Evolutionary conservation across 768 basidiomycete species (phyloP).

Genomic region (Trametes maxima): DNA sequence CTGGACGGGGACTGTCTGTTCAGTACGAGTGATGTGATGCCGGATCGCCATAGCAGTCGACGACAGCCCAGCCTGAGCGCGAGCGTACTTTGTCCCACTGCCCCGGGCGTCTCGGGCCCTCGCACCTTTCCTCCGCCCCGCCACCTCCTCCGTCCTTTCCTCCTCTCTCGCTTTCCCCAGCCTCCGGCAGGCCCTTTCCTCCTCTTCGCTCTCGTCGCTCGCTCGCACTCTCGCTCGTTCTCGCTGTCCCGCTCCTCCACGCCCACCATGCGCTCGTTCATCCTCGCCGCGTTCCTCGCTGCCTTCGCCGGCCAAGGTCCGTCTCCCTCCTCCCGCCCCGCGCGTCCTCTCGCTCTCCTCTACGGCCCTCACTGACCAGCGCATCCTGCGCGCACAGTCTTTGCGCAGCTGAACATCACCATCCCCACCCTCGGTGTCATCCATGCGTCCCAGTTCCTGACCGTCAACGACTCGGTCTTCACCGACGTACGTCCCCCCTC

Average conservation of each 20-base stretch:
- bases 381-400: slow-evolving; percentile 31
- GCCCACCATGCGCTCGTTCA: slow-evolving; percentile 18
- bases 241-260: slow-evolving; percentile 6
- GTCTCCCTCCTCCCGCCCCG: neutral
- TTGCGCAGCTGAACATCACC: slow-evolving; percentile 50
- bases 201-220: slow-evolving; percentile 27
- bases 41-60: slow-evolving; percentile 21
- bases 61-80: no score
- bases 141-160: slow-evolving; percentile 4
- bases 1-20: neutral
- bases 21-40: neutral
- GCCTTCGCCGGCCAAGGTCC: slow-evolving; percentile 62
- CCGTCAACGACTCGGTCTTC: slow-evolving; percentile 37
- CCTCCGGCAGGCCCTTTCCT: slow-evolving; percentile 39
- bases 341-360: neutral
- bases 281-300: slow-evolving; percentile 39
- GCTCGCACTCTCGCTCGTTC: slow-evolving; percentile 3
- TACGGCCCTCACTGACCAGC: neutral
- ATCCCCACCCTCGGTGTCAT: slow-evolving; percentile 43
- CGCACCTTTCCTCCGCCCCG: slow-evolving; percentile 8
- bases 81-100: neutral
- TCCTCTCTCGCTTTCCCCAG: slow-evolving; percentile 14
- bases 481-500: slow-evolving; percentile 30
- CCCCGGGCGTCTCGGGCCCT: neutral
- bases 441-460: slow-evolving; percentile 47